Evolutionary conservation across 2,329 filamentous ascomycete genomes (phyloP).

Genomic region (Microcyclospora tardicrescens): DNA sequence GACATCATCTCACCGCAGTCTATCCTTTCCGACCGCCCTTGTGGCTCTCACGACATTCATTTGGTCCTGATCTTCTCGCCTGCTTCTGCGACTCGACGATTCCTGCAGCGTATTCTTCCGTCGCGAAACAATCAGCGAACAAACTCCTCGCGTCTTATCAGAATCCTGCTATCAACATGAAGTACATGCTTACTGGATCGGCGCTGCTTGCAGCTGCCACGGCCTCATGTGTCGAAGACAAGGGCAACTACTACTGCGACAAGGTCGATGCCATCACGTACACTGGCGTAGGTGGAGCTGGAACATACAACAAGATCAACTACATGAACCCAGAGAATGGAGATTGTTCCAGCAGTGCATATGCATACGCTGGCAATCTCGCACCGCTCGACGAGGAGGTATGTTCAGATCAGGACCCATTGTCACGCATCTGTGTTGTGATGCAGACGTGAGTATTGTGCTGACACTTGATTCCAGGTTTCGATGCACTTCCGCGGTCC

Average conservation of each 20-base stretch:
- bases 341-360: conserved; percentile 40
- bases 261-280: conserved; percentile 56
- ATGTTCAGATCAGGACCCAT: conserved; percentile 19
- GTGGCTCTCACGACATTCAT: no score
- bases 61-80: no score
- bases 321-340: conserved; percentile 44
- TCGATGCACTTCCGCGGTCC: conserved; percentile 63
- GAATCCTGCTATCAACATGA: conserved; percentile 10
- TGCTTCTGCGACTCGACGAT: no score
- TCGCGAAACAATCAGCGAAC: no score
- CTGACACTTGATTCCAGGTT: conserved; percentile 35
- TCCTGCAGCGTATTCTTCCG: no score
- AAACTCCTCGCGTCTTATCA: no score
- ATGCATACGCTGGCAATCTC: conserved; percentile 46
- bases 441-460: not conserved
- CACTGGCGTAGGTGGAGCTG: conserved; percentile 32
- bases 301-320: conserved; percentile 50
- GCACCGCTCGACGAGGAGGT: conserved; percentile 61
- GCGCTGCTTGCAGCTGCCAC: conserved; percentile 18
- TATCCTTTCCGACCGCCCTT: no score
- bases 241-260: conserved; percentile 55
- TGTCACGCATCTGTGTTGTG: not conserved
- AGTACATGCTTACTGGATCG: conserved; percentile 19
- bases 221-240: conserved; percentile 7
- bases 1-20: no score